Base-by-base conservation (phyloP, 164 flowering plant species). In the Vitis labrusca region DNA sequence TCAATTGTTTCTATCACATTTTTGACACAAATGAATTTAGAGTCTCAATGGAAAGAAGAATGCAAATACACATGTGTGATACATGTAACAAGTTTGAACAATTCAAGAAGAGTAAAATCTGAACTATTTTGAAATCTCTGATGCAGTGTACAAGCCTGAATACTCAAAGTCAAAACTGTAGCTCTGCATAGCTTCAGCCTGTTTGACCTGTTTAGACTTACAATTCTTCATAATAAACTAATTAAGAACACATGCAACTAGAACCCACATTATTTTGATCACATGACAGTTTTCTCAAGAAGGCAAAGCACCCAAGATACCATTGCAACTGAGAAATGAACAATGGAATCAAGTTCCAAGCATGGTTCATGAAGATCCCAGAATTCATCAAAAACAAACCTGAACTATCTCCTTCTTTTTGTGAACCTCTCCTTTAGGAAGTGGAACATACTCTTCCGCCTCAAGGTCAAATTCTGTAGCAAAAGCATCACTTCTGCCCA, bases 401-500 rank as follows among this genome's bases (percentile, higher is more conserved):
- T 96, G 98, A 50, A 96, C 99, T 50, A 96, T 91, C 77, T 93
- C 99, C 83, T 92, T 96, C 84, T 91, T 95, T 72, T 96, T 96
- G 78, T 93, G 98, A 82, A 96, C 99, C 80, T 96, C 99, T 70
- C 99, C 98, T 82, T 96, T 96, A 32, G 99, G 99, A 77, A 96
- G 97, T 67, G 99, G 98, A 70, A 96, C 99, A 85, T 96, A 96
- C 73, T 96, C 99, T 78, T 96, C 99, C 16, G 99, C 99, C 85
- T 96, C 99, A 23, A 96, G 97, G 74, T 96, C 98, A 77, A 91
- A 93, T 66, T 96, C 99, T 59, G 99, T 89, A 27, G 98, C 98
- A 89, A 92, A 93, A 71, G 97, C 97, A 92, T 96, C 98, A 83
- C 98, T 92, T 80, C 97, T 81, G 13, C 99, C 98, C 14, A 96